Conservation (phyloP, 2,329 filamentous ascomycete species). For the Davidsoniella neocaledoniae region DNA sequence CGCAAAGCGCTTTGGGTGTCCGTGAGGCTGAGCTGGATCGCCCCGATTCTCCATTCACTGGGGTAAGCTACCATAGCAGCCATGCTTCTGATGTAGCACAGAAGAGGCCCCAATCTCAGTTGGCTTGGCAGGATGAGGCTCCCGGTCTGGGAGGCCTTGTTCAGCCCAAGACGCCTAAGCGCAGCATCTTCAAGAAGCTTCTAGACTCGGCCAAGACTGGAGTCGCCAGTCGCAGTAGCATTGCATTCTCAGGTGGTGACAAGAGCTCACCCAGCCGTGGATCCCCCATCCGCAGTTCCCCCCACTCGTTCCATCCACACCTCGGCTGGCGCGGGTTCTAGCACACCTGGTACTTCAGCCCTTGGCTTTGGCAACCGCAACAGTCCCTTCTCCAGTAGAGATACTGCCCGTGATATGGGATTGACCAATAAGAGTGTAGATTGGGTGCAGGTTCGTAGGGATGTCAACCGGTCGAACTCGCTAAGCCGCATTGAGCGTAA, state of each 20-base stretch:
- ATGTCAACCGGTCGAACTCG: constrained; percentile 90
- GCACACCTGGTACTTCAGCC: constrained; percentile 16
- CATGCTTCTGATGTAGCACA: constrained; percentile 41
- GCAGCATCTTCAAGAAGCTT: constrained; percentile 90
- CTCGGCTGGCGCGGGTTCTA: constrained; percentile 25
- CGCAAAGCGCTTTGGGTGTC: constrained; percentile 48
- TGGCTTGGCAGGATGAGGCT: constrained; percentile 48
- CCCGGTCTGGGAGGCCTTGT: constrained; percentile 63
- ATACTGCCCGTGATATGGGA: constrained; percentile 54
- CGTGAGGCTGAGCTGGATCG: constrained; percentile 38
- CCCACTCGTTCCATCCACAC: constrained; percentile 15
- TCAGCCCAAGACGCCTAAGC: constrained; percentile 61
- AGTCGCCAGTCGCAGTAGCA: constrained; percentile 73
- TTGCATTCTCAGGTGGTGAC: constrained; percentile 40
- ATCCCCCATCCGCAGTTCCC: constrained; percentile 21
- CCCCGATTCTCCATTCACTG: constrained; percentile 51
- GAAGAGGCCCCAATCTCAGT: constrained; percentile 47
- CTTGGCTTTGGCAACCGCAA: constrained; percentile 18
- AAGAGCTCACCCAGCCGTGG: constrained; percentile 4
- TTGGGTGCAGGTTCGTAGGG: constrained; percentile 94
- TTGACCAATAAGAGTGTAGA: constrained; percentile 43
- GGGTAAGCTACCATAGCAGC: constrained; percentile 81
- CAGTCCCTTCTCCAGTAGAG: constrained; percentile 22
- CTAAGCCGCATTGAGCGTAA: constrained; percentile 73
- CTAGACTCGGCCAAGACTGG: constrained; percentile 88